Evolutionary conservation across 805 yeast genomes (phyloP).

Genomic region (Saturnispora dispora): DNA sequence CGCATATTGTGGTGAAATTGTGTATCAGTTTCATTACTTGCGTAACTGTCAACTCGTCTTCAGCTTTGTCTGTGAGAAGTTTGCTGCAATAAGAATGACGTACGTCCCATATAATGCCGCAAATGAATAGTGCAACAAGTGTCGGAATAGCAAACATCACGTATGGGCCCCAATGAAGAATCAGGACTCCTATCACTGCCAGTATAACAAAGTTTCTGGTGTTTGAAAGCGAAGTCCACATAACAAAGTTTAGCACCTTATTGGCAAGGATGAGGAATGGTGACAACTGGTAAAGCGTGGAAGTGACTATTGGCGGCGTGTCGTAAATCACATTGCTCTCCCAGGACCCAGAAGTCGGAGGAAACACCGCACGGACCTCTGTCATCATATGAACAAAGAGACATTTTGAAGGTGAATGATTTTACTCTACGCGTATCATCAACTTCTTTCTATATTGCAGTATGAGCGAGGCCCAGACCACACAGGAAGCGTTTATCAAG

Average conservation of each 20-base stretch:
- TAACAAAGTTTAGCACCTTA: conserved; percentile 34
- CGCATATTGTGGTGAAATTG: conserved; percentile 34
- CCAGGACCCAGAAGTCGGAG: not conserved
- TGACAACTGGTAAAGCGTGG: conserved; percentile 38
- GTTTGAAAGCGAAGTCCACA: conserved; percentile 48
- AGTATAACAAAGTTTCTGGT: conserved; percentile 37
- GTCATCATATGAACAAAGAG: not conserved
- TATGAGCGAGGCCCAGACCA: not conserved
- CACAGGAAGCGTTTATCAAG: conserved; percentile 35
- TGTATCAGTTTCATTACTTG: conserved; percentile 41
- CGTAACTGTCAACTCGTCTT: conserved; percentile 39
- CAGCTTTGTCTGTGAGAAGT: not conserved
- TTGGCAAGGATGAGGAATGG: conserved; percentile 41
- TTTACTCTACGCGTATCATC: not conserved
- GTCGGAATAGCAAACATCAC: conserved; percentile 33
- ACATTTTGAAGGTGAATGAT: not conserved
- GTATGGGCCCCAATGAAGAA: conserved; percentile 36
- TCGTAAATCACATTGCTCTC: conserved; percentile 12
- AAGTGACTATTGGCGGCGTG: conserved; percentile 35
- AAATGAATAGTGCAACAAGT: conserved; percentile 28
- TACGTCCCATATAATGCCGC: conserved; percentile 37
- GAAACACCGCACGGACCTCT: not conserved
- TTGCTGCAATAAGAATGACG: conserved; percentile 29
- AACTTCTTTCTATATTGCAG: not conserved
- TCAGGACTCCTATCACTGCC: conserved; percentile 30